Conservation (phyloP, 2,329 filamentous ascomycete species). For the Moelleriella libera region DNA sequence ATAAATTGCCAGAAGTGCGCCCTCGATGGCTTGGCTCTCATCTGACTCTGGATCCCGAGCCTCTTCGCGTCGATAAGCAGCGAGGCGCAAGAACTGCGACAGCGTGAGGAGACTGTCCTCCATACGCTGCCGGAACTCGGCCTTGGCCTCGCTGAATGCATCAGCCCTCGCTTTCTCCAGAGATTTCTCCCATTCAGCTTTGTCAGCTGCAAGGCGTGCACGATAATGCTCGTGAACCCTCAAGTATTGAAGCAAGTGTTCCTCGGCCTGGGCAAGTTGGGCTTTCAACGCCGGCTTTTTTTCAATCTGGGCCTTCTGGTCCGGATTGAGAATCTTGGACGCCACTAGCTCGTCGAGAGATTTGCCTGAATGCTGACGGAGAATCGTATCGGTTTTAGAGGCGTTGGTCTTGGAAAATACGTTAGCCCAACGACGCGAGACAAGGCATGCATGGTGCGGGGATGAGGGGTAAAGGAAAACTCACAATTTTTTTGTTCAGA, state of each 20-base stretch:
- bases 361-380: constrained; percentile 55
- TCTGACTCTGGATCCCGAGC: constrained; percentile 50
- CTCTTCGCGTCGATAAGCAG: constrained; percentile 60
- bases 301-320: constrained; percentile 63
- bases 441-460: background rate
- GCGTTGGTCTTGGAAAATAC: constrained; percentile 41
- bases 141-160: constrained; percentile 35
- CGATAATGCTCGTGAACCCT: constrained; percentile 64
- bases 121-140: constrained; percentile 36
- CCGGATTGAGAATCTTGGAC: constrained; percentile 61
- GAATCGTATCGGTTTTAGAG: constrained; percentile 55
- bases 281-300: constrained; percentile 63
- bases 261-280: constrained; percentile 56
- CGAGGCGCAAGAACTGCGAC: constrained; percentile 68
- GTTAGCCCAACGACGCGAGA: background rate
- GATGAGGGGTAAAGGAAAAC: constrained; percentile 13
- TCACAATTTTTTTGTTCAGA: constrained; percentile 84
- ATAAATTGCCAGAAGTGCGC: constrained; percentile 65
- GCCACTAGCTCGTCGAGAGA: constrained; percentile 60
- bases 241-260: constrained; percentile 60
- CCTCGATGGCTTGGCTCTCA: constrained; percentile 70
- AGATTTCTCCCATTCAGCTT: constrained; percentile 44
- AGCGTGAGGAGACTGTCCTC: constrained; percentile 54
- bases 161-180: constrained; percentile 42
- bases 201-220: constrained; percentile 40